A percentile compares a stretch with the other conserved stretches of the same genome.
These are phyloP conservation scores for Volvox reticuliferus DNA, from an alignment of 139 green algal genomes.

Conservation along the genomic window DNA sequence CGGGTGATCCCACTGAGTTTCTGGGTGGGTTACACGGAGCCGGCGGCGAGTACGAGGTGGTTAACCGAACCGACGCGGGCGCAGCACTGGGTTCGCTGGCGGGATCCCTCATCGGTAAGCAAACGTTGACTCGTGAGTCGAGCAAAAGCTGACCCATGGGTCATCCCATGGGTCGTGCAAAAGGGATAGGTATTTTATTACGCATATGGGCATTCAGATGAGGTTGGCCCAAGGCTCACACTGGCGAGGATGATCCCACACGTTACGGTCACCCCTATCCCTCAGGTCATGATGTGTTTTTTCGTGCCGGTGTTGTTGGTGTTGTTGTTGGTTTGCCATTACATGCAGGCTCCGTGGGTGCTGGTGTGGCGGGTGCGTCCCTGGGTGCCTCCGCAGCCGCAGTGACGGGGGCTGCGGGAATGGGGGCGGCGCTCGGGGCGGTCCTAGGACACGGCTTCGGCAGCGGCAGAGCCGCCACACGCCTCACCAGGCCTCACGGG, in stretches of 20 bases:
- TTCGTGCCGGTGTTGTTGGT: too few relatives aligned
- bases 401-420: slow-evolving; percentile 3
- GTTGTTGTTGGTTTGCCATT: background rate
- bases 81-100: slow-evolving; percentile 33
- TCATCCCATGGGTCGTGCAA: too few relatives aligned
- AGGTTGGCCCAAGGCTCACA: too few relatives aligned
- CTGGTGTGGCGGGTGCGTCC: background rate
- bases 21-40: slow-evolving; percentile 32
- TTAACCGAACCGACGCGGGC: slow-evolving; percentile 7
- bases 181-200: too few relatives aligned
- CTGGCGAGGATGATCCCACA: too few relatives aligned
- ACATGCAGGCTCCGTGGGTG: slow-evolving; percentile 18
- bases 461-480: background rate
- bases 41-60: slow-evolving; percentile 36
- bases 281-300: too few relatives aligned
- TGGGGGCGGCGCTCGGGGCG: slow-evolving; percentile 1
- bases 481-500: background rate
- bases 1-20: background rate
- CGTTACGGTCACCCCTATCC: too few relatives aligned
- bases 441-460: background rate
- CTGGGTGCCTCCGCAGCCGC: background rate
- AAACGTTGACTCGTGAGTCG: too few relatives aligned
- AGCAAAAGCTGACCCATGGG: too few relatives aligned
- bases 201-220: too few relatives aligned
- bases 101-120: slow-evolving; percentile 21